Evolutionary conservation across 352 stramenopile species (phyloP), one percentile per base, ranked within the genome.

Genomic region (Globisporangium parvum): DNA sequence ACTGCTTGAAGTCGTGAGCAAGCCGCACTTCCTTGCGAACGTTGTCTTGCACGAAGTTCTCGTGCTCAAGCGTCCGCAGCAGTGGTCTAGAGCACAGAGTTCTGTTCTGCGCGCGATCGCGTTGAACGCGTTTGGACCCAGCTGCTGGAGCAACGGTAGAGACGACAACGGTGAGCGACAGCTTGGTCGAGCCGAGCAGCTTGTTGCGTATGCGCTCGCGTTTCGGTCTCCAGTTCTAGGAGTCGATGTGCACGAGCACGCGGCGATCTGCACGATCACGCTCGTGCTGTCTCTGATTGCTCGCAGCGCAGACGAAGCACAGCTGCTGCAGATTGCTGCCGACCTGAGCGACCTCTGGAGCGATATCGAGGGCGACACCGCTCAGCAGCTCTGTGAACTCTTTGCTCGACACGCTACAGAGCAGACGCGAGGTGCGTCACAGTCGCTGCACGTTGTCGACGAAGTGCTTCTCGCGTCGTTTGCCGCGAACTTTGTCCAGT

Each of bases 91-190:
- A 47, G 23, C 54, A 20, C 75, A 65, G 24, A 78, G 70, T 37
- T 87, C 79, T 0, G 55, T 88, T 0, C 45, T 90, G 15, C 61
- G 68, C 23, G 70, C 81, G 11, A 46, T 90, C 3, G 66, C 75
- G 14, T 67, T 74, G 48, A 79, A 66, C 41, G 24, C 69, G 11
- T 62, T 78, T 35, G 9, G 39, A 24, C 11, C 1, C n/a, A 15
- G 9, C n/a, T 15, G 3, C n/a, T 6, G 37, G 17, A 12, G 39
- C 39, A n/a, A n/a, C n/a, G n/a, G n/a, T n/a, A n/a, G n/a, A n/a
- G 17, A 31, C 20, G 23, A 42, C 8, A 21, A 41, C 21, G 20
- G n/a, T 20, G 39, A 45, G 39, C 39, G 21, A 18, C n/a, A 2
- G 17, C 18, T 47, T 8, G 18, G 39, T 20, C 63, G 70, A 1